Conservation (phyloP, 1,284 basidiomycete genomes). For the Hortiboletus rubellus region DNA sequence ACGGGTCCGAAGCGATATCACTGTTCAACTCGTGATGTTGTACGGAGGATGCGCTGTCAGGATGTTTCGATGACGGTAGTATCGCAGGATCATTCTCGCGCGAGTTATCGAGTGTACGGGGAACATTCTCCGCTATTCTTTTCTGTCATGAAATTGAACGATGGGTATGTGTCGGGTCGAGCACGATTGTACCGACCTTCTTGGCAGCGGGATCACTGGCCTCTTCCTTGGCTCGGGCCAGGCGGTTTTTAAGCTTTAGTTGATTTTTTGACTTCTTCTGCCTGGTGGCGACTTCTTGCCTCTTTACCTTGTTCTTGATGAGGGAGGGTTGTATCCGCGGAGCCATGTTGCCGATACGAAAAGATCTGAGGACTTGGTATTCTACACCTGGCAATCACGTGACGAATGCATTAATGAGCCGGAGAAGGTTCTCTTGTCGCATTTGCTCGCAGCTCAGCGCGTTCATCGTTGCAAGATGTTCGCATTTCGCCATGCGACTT, state of each 20-base stretch:
- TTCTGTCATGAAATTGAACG: slow-evolving; percentile 52
- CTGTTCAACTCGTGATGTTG: slow-evolving; percentile 58
- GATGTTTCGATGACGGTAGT: slow-evolving; percentile 48
- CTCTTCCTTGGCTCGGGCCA: slow-evolving; percentile 73
- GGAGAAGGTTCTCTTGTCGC: not conserved
- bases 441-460: not conserved
- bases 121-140: slow-evolving; percentile 82
- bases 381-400: slow-evolving; percentile 19
- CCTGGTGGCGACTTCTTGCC: slow-evolving; percentile 75
- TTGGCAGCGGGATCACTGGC: slow-evolving; percentile 68
- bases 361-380: not conserved
- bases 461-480: slow-evolving; percentile 24
- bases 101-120: slow-evolving; percentile 91
- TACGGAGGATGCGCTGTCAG: slow-evolving; percentile 35
- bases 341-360: slow-evolving; percentile 42
- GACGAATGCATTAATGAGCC: slow-evolving; percentile 12
- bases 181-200: slow-evolving; percentile 52
- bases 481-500: slow-evolving; percentile 17
- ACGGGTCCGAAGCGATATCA: slow-evolving; percentile 72
- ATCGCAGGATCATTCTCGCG: slow-evolving; percentile 88
- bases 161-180: not conserved
- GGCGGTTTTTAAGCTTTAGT: slow-evolving; percentile 77
- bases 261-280: slow-evolving; percentile 79
- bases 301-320: slow-evolving; percentile 85
- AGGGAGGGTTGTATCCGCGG: slow-evolving; percentile 60